Base-by-base conservation (phyloP, 371 early-diverging fungal genomes). In the Rhizopus delemar region DNA sequence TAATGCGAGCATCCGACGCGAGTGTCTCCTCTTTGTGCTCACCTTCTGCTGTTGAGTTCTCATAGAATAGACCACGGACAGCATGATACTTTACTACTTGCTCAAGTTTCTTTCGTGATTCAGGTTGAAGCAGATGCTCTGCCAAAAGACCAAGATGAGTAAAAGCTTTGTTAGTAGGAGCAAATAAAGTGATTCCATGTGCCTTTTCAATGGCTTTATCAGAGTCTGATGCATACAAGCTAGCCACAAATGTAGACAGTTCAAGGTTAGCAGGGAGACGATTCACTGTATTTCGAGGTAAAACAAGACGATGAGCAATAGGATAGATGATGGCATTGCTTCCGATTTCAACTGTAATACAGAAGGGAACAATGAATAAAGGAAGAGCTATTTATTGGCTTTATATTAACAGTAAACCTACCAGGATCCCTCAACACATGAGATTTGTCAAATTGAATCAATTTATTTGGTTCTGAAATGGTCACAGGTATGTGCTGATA, bases 121-220 rank as follows among this genome's bases (percentile, higher is more conserved):
- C 68, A 6, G 79, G 69, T 46, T 81, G 76, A 22, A 76, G 46
- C 16, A 86, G 51, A 38, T 74, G 77, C 35, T 81, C 69, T 3
- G 73, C 71, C 12, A 84, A 66, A 12, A 81, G 65, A 8, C 84
- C 86, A 7, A 86, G 65, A 22, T 67, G 65, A 4, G 59, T 52
- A 62, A 84, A 86, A 0, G 86, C 86, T 12, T 66, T 66, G 16
- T 77, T 75, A 46, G 68, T 74, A 3, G 86, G 86, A 1, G 80
- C 84, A 70, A 83, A 86, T 1, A 86, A 52, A 1, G 83, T 83
- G 34, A 83, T 72, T 11, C 76, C 79, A 16, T 70, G 60, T 1
- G 80, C 69, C 15, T 71, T 57, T 1, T 69, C 58, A 31, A 86
- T 62, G 0, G 53, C 53, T 2, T 70, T 41, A 3, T 64, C 59